Conservation (phyloP, 1,139 yeast species). For the Debaryomycetaceae sp. region DNA sequence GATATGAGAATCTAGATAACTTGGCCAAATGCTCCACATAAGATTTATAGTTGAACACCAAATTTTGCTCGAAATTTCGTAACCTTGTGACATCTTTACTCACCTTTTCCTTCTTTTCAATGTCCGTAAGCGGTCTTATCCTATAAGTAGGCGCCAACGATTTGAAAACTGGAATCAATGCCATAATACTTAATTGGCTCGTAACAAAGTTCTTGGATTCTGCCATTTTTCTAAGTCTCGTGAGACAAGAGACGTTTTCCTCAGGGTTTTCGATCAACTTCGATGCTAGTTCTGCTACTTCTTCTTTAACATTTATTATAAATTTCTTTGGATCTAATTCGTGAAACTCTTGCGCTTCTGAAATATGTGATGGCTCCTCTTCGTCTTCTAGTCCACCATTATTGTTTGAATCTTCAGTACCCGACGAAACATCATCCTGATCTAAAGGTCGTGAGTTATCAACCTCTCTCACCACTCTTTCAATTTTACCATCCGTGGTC, state of each 20-base stretch:
- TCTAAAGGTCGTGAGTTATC: conserved; percentile 18
- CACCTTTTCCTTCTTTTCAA: conserved; percentile 78
- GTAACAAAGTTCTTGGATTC: conserved; percentile 65
- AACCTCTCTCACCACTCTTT: conserved; percentile 51
- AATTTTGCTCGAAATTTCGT: conserved; percentile 74
- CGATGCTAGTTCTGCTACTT: conserved; percentile 78
- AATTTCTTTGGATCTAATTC: conserved; percentile 56
- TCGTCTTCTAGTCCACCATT: conserved; percentile 20
- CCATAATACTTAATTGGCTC: conserved; percentile 68
- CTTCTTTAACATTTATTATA: conserved; percentile 67
- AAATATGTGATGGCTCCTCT: conserved; percentile 39
- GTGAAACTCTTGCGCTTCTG: conserved; percentile 18
- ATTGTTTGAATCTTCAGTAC: conserved; percentile 20
- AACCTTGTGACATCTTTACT: conserved; percentile 74
- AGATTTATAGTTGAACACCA: conserved; percentile 66
- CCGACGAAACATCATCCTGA: conserved; percentile 18
- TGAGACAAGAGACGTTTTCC: conserved; percentile 64
- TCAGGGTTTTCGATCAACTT: conserved; percentile 86
- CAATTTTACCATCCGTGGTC: conserved; percentile 63
- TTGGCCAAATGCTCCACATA: conserved; percentile 57
- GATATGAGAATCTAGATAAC: conserved; percentile 36
- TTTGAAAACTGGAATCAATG: conserved; percentile 82
- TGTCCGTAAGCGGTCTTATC: conserved; percentile 76
- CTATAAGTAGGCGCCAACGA: conserved; percentile 84
- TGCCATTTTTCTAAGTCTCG: conserved; percentile 71